Evolutionary conservation across 345 rosid genomes (phyloP).

Genomic region (Gossypium mustelinum): DNA sequence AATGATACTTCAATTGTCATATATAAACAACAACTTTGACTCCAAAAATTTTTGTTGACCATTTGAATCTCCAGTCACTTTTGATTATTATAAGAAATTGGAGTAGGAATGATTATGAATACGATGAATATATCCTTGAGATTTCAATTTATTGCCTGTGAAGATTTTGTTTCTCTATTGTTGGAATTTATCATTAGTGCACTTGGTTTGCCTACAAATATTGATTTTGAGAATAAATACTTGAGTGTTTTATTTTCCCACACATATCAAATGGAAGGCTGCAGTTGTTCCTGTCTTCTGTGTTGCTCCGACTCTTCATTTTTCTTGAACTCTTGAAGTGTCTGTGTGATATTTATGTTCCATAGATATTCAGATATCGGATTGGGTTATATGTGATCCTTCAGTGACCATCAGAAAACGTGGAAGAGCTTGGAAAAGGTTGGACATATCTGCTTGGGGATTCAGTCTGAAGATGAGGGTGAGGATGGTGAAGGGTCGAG

Average conservation of each 20-base stretch:
- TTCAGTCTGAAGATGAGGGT: no score
- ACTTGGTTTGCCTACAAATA: neutral
- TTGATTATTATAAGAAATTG: neutral
- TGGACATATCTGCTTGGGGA: no score
- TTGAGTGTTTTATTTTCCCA: no score
- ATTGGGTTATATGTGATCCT: no score
- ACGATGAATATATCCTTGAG: neutral
- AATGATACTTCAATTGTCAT: constrained; percentile 1
- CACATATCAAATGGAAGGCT: neutral
- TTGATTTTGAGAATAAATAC: no score
- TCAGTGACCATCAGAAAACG: no score
- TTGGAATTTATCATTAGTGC: neutral
- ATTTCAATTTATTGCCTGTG: neutral
- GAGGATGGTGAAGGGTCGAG: no score
- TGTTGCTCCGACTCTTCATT: no score
- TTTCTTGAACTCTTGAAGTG: no score
- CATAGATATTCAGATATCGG: no score
- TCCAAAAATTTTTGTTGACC: neutral
- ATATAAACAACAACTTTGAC: neutral
- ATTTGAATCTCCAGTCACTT: neutral
- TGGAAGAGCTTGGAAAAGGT: no score
- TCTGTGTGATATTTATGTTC: no score
- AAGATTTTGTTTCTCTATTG: neutral
- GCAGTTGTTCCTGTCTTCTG: neutral
- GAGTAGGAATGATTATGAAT: neutral